phyloP scores from a whole-genome alignment of 106 monocot genomes.

The Iris macrosiphon region DNA sequence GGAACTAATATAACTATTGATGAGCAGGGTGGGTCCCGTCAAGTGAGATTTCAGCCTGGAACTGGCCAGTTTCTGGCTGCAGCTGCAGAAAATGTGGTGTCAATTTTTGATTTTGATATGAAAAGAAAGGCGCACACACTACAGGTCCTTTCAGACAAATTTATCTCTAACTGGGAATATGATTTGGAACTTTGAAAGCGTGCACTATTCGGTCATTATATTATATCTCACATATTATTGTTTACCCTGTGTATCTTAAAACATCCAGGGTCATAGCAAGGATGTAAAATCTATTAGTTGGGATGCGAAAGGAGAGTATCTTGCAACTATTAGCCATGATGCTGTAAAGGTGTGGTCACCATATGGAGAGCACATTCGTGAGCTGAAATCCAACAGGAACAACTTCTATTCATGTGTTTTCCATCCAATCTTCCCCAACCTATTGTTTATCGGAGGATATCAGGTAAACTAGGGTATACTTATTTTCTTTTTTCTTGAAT shows the following conservation, averaged over 20 bases:
- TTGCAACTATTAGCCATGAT: slow-evolving; percentile 71
- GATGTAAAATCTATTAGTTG: slow-evolving; percentile 64
- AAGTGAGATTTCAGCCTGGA: slow-evolving; percentile 77
- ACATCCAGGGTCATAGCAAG: slow-evolving; percentile 45
- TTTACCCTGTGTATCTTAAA: no score
- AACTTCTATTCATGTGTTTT: slow-evolving; percentile 84
- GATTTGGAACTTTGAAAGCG: no score
- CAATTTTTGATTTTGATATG: slow-evolving; percentile 69
- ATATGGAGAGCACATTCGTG: slow-evolving; percentile 58
- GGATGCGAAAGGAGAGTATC: slow-evolving; percentile 60
- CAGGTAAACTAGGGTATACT: slow-evolving; percentile 66
- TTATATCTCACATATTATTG: no score
- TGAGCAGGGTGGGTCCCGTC: slow-evolving; percentile 46
- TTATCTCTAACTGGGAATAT: no score
- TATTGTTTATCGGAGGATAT: slow-evolving; percentile 77
- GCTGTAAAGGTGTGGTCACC: slow-evolving; percentile 68
- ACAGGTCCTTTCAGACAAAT: slow-evolving; percentile 28
- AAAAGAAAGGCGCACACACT: slow-evolving; percentile 42
- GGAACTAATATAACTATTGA: neutral
- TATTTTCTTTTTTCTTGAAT: no score
- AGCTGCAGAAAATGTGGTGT: slow-evolving; percentile 52
- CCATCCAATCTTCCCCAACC: slow-evolving; percentile 54
- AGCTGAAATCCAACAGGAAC: slow-evolving; percentile 71
- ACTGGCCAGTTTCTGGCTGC: slow-evolving; percentile 68
- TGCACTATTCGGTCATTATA: no score